phyloP scores from a whole-genome alignment of 768 basidiomycete genomes.

The Amanita muscaria region DNA sequence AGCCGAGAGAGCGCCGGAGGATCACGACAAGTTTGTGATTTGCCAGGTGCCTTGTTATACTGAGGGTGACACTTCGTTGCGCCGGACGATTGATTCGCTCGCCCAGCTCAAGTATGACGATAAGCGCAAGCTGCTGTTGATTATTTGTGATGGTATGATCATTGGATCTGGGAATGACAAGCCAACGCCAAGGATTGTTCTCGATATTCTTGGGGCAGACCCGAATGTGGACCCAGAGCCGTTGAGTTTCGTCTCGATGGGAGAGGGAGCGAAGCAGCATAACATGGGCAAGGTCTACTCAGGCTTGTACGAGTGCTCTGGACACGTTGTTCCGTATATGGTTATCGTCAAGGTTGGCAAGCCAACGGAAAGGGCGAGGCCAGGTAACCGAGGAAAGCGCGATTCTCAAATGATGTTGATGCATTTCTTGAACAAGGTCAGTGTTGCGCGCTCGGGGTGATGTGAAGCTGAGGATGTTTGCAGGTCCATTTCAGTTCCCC shows the following conservation, averaged over 20 bases:
- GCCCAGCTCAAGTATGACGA: conserved; percentile 96
- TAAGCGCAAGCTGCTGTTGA: conserved; percentile 87
- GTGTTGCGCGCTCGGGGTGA: conserved; percentile 11
- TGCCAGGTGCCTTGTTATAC: conserved; percentile 99
- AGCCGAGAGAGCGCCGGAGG: conserved; percentile 74
- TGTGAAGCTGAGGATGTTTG: background rate
- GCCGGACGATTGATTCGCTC: conserved; percentile 87
- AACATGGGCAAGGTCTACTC: conserved; percentile 99
- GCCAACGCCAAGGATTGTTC: conserved; percentile 90
- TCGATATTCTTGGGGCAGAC: conserved; percentile 93
- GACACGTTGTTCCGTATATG: conserved; percentile 93
- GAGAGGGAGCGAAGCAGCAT: conserved; percentile 91
- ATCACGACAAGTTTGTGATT: conserved; percentile 95
- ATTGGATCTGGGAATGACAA: conserved; percentile 95
- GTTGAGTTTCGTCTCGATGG: conserved; percentile 86
- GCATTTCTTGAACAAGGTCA: conserved; percentile 95
- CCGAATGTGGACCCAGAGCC: conserved; percentile 92
- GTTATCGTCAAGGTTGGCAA: conserved; percentile 93
- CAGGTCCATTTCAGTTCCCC: conserved; percentile 94
- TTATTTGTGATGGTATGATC: conserved; percentile 98
- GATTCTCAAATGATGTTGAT: conserved; percentile 95
- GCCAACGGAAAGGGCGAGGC: conserved; percentile 85
- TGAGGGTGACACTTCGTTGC: conserved; percentile 82
- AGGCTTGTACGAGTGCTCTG: conserved; percentile 86
- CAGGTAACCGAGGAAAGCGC: conserved; percentile 97